Percentiles rank a stretch among this genome's conserved stretches.
Evolutionary conservation across 768 basidiomycete genomes (phyloP).

Genomic region (Suillus fuscotomentosus): DNA sequence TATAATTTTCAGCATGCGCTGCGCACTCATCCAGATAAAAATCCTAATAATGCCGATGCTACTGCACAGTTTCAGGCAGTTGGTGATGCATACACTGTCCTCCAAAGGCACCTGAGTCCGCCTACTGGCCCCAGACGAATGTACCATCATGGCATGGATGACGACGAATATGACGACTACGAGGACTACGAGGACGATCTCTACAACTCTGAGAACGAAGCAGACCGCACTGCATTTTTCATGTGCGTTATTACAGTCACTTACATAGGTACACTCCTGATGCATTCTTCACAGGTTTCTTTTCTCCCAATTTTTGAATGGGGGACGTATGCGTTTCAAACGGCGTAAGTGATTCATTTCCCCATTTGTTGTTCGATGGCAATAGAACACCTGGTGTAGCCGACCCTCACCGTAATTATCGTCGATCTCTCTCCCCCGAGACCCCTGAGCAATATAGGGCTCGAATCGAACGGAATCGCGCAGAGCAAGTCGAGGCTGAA

Average conservation of each 20-base stretch:
- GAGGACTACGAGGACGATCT: constrained; percentile 31
- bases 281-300: constrained; percentile 38
- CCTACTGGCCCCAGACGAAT: constrained; percentile 22
- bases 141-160: constrained; percentile 28
- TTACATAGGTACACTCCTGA: constrained; percentile 5
- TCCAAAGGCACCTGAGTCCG: constrained; percentile 54
- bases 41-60: constrained; percentile 60
- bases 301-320: constrained; percentile 45
- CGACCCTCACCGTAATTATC: constrained; percentile 21
- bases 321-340: constrained; percentile 26
- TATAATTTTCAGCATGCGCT: constrained; percentile 49
- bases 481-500: constrained; percentile 56
- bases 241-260: constrained; percentile 33
- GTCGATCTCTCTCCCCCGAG: constrained; percentile 33
- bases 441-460: constrained; percentile 51
- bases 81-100: constrained; percentile 63
- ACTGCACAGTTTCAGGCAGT: constrained; percentile 70
- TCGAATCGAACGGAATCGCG: constrained; percentile 46
- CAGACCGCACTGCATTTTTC: constrained; percentile 41
- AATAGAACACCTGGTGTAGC: constrained; percentile 12
- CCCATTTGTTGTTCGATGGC: constrained; percentile 7
- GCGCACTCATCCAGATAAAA: constrained; percentile 77
- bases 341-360: constrained; percentile 26
- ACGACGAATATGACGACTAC: constrained; percentile 35
- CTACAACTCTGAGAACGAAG: constrained; percentile 31